phyloP scores from a whole-genome alignment of 495 filamentous ascomycete genomes.

The Stereocaulon alpinum region DNA sequence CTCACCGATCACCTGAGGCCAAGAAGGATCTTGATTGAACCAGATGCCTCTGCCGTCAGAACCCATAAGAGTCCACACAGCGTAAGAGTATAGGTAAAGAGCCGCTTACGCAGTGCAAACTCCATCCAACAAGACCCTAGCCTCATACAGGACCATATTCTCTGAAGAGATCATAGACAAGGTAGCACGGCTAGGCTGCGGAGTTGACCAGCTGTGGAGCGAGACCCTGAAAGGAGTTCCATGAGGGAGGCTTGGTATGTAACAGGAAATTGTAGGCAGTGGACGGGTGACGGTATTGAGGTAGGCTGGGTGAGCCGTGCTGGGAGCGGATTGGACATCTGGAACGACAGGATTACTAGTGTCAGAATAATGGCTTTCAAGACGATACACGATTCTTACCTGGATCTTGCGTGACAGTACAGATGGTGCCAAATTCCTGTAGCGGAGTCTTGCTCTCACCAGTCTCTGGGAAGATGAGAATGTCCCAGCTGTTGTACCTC shows the following conservation, averaged over 20 bases:
- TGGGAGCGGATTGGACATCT: slow-evolving; percentile 7
- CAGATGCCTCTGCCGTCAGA: slow-evolving; percentile 39
- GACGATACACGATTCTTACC: slow-evolving; percentile 29
- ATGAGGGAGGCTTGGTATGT: slow-evolving; percentile 55
- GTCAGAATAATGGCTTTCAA: neutral
- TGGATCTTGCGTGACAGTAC: slow-evolving; percentile 60
- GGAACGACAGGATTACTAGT: slow-evolving; percentile 25
- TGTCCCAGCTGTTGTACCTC: slow-evolving; percentile 81
- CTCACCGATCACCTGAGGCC: slow-evolving; percentile 52
- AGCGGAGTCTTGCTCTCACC: slow-evolving; percentile 50
- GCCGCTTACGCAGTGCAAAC: slow-evolving; percentile 48
- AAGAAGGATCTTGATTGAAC: slow-evolving; percentile 45
- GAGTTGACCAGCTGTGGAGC: slow-evolving; percentile 70
- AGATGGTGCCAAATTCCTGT: slow-evolving; percentile 80
- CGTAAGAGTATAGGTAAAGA: neutral
- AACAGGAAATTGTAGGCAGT: slow-evolving; percentile 64
- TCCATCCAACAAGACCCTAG: slow-evolving; percentile 63
- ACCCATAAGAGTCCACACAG: neutral
- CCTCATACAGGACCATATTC: slow-evolving; percentile 54
- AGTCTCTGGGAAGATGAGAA: slow-evolving; percentile 61
- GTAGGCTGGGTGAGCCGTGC: slow-evolving; percentile 13
- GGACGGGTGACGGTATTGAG: slow-evolving; percentile 24
- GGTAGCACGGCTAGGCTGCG: slow-evolving; percentile 50
- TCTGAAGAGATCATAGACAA: slow-evolving; percentile 49
- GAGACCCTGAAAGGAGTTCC: slow-evolving; percentile 63